These are phyloP conservation scores for Globisporangium lucens DNA, from an alignment of 352 stramenopile genomes.

Conservation along the genomic window DNA sequence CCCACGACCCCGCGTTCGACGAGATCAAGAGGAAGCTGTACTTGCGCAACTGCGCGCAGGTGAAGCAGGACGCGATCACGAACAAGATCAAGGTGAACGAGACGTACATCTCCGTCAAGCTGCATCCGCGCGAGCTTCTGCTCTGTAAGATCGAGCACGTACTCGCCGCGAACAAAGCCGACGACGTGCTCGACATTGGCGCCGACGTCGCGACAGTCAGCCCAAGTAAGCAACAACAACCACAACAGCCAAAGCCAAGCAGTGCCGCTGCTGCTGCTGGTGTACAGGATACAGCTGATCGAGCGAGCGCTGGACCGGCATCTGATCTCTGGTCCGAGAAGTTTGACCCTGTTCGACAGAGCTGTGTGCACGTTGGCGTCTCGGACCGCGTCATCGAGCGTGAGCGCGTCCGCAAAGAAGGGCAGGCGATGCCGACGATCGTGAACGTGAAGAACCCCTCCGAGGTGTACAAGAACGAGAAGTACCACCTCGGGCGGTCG, in stretches of 20 bases:
- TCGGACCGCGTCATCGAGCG: conserved; percentile 64
- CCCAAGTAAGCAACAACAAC: conserved; percentile 12
- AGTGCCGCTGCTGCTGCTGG: background rate
- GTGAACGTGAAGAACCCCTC: conserved; percentile 50
- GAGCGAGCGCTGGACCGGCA: background rate
- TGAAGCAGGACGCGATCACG: conserved; percentile 78
- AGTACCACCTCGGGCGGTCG: conserved; percentile 56
- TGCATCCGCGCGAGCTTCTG: conserved; percentile 68
- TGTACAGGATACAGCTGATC: background rate
- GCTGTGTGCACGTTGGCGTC: conserved; percentile 66
- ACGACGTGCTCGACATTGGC: conserved; percentile 38
- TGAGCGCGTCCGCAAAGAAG: conserved; percentile 26
- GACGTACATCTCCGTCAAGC: conserved; percentile 66
- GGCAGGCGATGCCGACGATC: conserved; percentile 20
- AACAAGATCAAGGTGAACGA: conserved; percentile 72
- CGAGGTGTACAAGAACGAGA: conserved; percentile 62
- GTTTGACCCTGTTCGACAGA: conserved; percentile 55
- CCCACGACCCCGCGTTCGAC: conserved; percentile 77
- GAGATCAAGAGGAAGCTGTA: conserved; percentile 88
- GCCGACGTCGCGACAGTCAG: conserved; percentile 33
- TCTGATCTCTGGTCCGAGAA: conserved; percentile 36
- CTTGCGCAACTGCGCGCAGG: conserved; percentile 79
- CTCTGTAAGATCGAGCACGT: conserved; percentile 72
- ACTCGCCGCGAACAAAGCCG: conserved; percentile 33
- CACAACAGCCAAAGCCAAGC: background rate